A percentile compares a stretch with the other conserved stretches of the same genome.
Evolutionary conservation across 306 rosid genomes (phyloP).

Genomic region (Gynostemma pentaphyllum): DNA sequence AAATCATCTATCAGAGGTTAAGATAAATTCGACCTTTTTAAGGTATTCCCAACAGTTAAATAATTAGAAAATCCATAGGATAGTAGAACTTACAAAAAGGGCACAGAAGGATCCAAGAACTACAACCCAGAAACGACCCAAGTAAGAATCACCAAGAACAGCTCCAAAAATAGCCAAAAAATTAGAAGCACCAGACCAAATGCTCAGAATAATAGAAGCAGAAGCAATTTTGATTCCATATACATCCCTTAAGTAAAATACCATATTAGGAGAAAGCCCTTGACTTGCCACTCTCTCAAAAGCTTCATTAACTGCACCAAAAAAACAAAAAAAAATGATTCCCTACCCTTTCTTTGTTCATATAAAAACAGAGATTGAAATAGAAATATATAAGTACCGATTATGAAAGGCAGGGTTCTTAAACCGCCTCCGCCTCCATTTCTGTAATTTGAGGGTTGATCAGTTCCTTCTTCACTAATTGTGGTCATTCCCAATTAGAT

Average conservation of each 20-base stretch:
- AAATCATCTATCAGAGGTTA: too few relatives aligned
- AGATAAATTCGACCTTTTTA: too few relatives aligned
- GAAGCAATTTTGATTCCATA: constrained; percentile 17
- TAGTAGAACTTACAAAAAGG: constrained; percentile 41
- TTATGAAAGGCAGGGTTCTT: constrained; percentile 46
- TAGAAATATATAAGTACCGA: constrained; percentile 22
- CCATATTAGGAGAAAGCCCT: constrained; percentile 43
- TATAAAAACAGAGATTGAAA: background rate
- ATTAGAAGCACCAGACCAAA: constrained; percentile 39
- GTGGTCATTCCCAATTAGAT: background rate
- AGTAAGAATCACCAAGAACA: constrained; percentile 33
- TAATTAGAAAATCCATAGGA: background rate
- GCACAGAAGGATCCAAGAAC: constrained; percentile 31
- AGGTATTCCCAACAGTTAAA: background rate
- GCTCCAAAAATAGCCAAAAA: constrained; percentile 37
- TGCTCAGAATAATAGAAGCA: constrained; percentile 21
- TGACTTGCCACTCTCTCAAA: constrained; percentile 34
- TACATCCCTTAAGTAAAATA: constrained; percentile 27
- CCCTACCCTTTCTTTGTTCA: background rate
- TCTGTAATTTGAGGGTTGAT: constrained; percentile 8
- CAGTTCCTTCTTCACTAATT: background rate
- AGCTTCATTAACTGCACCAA: constrained; percentile 28
- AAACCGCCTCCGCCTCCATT: constrained; percentile 45
- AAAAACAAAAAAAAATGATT: background rate
- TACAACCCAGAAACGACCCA: constrained; percentile 37